Base-by-base conservation (phyloP, 2,329 filamentous ascomycete genomes). In the Botryotinia narcissicola region DNA sequence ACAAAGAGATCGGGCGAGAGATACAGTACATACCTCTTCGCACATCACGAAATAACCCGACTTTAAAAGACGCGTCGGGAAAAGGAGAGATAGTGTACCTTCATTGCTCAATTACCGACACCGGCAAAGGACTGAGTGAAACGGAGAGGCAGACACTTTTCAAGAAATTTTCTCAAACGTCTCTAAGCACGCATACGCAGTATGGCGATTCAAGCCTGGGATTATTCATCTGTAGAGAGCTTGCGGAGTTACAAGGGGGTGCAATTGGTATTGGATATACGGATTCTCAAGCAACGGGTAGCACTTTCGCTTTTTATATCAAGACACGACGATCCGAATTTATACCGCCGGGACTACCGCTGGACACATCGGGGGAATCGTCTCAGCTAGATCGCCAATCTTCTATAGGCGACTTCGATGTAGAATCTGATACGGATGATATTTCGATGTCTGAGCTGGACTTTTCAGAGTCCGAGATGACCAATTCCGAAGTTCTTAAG, bases 181-280 rank as follows among this genome's bases (percentile, higher is more conserved):
- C 22, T n/a, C 14, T 44, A 37, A 18, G 44, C 29, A 54, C 32
- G 10, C 64, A 40, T 29, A 40, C 46, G 14, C 32, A 68, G 25
- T 54, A 10, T 40, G 64, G 64, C 10, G 48, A 54, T 40, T 37
- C 64, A 8, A 35, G 48, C 14, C 12, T 68, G 35, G 64, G 46
- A 40, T 22, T 68, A 3, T 51, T 54, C 22, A 68, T 68, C 14
- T 68, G 32, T 68, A 46, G 64, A 7, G 64, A 68, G 35, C 35
- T 68, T 35, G 64, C 64, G 14, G 64, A 68, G 42, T 54, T 68
- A 4, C 64, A 68, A 22, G 64, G 64, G n/a, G 64, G 64, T 12
- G 64, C 44, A 9, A 68, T 68, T 29, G 64, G 64, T 9, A 40
- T 68, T 25, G 48, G 64, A 4, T 51, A 54, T 32, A 8, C 22